These are phyloP conservation scores for Penicillium sp. DNA, from an alignment of 2,329 filamentous ascomycete species.

Conservation along the genomic window DNA sequence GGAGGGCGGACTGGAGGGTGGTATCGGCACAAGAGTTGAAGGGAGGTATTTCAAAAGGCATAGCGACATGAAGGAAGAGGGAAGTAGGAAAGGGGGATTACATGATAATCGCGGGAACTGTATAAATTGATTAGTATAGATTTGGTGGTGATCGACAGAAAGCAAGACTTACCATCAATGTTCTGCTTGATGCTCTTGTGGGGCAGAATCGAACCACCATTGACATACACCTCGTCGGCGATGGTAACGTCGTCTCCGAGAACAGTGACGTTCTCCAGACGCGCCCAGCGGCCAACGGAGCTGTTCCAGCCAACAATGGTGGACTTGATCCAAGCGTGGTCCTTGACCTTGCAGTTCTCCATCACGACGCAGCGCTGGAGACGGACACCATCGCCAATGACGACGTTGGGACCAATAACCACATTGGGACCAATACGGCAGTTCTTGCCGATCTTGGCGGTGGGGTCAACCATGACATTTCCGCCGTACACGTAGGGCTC, in stretches of 20 bases:
- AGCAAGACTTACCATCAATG: slow-evolving; percentile 68
- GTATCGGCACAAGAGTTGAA: slow-evolving; percentile 25
- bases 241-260: slow-evolving; percentile 97
- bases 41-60: slow-evolving; percentile 25
- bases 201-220: slow-evolving; percentile 89
- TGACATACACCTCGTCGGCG: slow-evolving; percentile 97
- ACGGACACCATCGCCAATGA: slow-evolving; percentile 89
- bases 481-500: slow-evolving; percentile 86
- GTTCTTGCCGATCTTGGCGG: slow-evolving; percentile 96
- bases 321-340: slow-evolving; percentile 98
- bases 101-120: slow-evolving; percentile 53
- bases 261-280: slow-evolving; percentile 96
- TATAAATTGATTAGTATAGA: slow-evolving; percentile 8
- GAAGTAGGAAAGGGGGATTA: slow-evolving; percentile 31
- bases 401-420: slow-evolving; percentile 87
- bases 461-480: slow-evolving; percentile 92
- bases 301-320: slow-evolving; percentile 99
- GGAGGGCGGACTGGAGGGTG: slow-evolving; percentile 24
- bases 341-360: slow-evolving; percentile 89
- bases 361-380: slow-evolving; percentile 91
- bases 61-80: slow-evolving; percentile 30
- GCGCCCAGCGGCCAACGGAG: slow-evolving; percentile 90
- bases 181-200: slow-evolving; percentile 99
- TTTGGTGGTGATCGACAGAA: not conserved
- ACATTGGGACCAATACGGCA: slow-evolving; percentile 98